Evolutionary conservation across 2,329 filamentous ascomycete genomes (phyloP), one percentile per base, ranked within the genome.

Genomic region (Cladosporium sp.): DNA sequence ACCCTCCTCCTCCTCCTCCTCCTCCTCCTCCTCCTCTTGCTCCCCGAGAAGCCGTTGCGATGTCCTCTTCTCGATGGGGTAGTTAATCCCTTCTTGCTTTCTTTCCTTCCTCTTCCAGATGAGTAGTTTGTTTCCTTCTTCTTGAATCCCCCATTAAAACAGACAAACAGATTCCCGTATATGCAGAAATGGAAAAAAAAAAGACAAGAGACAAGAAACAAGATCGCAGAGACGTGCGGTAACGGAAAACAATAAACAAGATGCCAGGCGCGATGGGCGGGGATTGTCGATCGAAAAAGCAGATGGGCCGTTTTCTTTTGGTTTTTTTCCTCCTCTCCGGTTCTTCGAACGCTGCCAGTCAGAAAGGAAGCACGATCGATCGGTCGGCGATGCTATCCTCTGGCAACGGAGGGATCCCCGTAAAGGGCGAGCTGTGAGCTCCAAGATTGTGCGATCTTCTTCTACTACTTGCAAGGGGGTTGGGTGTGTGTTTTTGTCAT

Each of bases 401-500:
- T 27, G 22, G 22, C 22, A 9, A 27, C 5, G 22, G 5, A 33
- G 4, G 22, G 33, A 38, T 1, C 15, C 19, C 13, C 45, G 39
- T 27, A 25, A 18, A 20, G 45, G 45, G 30, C 38, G 45, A 48
- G 45, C 45, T 39, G 45, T 33, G 45, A 27, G 45, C 45, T 48
- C 45, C 36, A 48, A 48, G 38, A 42, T 45, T 35, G 30, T 43
- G 32, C 27, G 30, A 51, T 40, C 41, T 51, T 45, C 38, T 43
- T 51, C 49, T 51, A 51, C 41, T 45, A 45, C 36, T 50, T 43
- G 47, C 38, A n/a, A n/a, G n/a, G 33, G 47, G 47, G 40, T 15
- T 43, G 27, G 12, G 15, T 20, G 12, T 15, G 20, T 12, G 25
- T 32, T 30, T 22, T 51, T 39, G 49, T 51, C 49, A 51, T 45